phyloP scores from a whole-genome alignment of 768 basidiomycete genomes.

The Lactarius hatsudake region DNA sequence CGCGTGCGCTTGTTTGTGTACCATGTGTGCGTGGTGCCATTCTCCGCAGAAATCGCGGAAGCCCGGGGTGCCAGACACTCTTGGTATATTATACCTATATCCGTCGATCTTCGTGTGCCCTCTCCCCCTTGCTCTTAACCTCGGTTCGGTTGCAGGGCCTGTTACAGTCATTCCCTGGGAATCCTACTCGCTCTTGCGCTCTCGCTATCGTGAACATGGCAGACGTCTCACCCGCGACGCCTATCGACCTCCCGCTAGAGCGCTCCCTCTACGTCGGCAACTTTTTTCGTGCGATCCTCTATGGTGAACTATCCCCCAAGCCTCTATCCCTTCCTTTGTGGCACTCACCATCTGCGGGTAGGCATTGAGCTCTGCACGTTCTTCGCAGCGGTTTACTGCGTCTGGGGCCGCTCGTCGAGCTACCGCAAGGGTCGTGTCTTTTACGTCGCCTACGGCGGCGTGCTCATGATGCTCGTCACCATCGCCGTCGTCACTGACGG shows the following conservation, averaged over 20 bases:
- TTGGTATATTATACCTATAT: not conserved
- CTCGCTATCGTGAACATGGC: not conserved
- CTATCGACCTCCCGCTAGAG: constrained; percentile 15
- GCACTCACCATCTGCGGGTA: not conserved
- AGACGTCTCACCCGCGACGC: not conserved
- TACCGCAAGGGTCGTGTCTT: constrained; percentile 24
- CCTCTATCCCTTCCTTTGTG: not conserved
- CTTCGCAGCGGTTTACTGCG: constrained; percentile 11
- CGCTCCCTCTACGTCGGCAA: constrained; percentile 20
- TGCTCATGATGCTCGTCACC: constrained; percentile 33
- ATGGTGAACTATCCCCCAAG: constrained; percentile 2
- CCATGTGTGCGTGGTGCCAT: not conserved
- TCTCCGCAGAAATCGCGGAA: not conserved
- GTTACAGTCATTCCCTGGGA: not conserved
- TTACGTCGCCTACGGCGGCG: constrained; percentile 29
- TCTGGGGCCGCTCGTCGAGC: not conserved
- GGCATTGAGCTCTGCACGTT: constrained; percentile 13
- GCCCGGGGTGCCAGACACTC: not conserved
- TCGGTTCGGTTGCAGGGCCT: not conserved
- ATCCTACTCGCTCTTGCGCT: not conserved
- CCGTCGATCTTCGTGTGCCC: not conserved
- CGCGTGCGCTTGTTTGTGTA: not conserved
- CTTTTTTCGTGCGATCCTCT: constrained; percentile 17
- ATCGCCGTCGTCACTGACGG: constrained; percentile 31
- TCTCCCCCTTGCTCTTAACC: not conserved